Evolutionary conservation across 2,329 filamentous ascomycete species (phyloP).

Genomic region (Drechslerella dactyloides): DNA sequence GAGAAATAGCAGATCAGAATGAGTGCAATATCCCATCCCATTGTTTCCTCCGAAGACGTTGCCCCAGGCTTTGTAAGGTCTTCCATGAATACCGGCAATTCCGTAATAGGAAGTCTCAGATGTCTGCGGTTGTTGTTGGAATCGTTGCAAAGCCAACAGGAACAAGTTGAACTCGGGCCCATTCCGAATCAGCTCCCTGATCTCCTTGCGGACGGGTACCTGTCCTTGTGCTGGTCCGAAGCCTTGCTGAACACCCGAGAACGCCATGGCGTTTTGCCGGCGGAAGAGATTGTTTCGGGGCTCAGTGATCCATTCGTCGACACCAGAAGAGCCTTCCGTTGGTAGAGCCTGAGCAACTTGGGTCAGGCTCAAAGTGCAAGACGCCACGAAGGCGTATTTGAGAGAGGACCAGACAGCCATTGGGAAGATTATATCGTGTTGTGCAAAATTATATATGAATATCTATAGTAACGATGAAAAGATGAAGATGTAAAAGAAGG

Average conservation of each 20-base stretch:
- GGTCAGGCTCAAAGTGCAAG: slow-evolving; percentile 36
- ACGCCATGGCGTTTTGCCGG: slow-evolving; percentile 25
- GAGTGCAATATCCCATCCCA: slow-evolving; percentile 41
- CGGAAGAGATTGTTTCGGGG: slow-evolving; percentile 21
- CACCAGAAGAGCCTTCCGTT: slow-evolving; percentile 9
- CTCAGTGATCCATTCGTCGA: slow-evolving; percentile 29
- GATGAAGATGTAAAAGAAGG: slow-evolving; percentile 1
- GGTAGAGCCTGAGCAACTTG: slow-evolving; percentile 36
- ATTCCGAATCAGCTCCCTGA: slow-evolving; percentile 39
- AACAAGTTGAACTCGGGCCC: slow-evolving; percentile 66
- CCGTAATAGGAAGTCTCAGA: slow-evolving; percentile 77
- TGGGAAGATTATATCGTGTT: slow-evolving; percentile 15
- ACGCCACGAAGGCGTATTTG: slow-evolving; percentile 40
- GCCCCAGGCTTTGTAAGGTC: slow-evolving; percentile 37
- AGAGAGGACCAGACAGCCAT: slow-evolving; percentile 47
- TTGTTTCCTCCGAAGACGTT: slow-evolving; percentile 12
- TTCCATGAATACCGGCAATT: slow-evolving; percentile 81
- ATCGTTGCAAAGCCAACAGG: slow-evolving; percentile 74
- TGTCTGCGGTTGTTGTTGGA: slow-evolving; percentile 71
- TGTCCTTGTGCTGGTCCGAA: slow-evolving; percentile 24
- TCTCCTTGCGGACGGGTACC: slow-evolving; percentile 42
- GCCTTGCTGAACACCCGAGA: slow-evolving; percentile 26
- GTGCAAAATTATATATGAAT: background rate
- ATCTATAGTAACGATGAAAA: background rate
- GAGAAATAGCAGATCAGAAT: slow-evolving; percentile 64